phyloP scores from a whole-genome alignment of 805 yeast species.

The Peterozyma xylosa region DNA sequence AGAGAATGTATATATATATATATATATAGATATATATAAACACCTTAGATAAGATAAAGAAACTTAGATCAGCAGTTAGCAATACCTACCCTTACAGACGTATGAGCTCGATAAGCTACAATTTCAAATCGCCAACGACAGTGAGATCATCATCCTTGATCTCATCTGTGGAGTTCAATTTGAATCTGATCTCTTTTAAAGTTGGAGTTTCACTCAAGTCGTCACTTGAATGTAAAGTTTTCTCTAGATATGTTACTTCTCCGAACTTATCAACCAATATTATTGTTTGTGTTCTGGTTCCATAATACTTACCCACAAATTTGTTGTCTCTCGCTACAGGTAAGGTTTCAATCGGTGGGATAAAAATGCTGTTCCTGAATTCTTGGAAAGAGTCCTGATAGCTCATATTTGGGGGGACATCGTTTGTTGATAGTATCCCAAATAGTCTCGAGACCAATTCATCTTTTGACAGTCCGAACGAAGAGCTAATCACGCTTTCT shows the following conservation, averaged over 20 bases:
- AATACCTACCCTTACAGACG: too few relatives aligned
- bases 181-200: too few relatives aligned
- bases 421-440: constrained; percentile 40
- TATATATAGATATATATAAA: too few relatives aligned
- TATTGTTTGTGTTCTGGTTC: constrained; percentile 84
- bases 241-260: constrained; percentile 52
- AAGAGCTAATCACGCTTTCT: constrained; percentile 27
- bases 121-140: too few relatives aligned
- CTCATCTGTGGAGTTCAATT: too few relatives aligned
- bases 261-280: constrained; percentile 49
- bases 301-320: constrained; percentile 56
- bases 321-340: constrained; percentile 13
- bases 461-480: constrained; percentile 20
- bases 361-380: constrained; percentile 54
- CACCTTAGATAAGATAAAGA: too few relatives aligned
- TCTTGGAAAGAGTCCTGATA: constrained; percentile 27
- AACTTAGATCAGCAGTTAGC: too few relatives aligned
- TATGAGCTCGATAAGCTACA: too few relatives aligned
- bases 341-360: constrained; percentile 52
- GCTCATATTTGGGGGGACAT: constrained; percentile 5
- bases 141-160: too few relatives aligned
- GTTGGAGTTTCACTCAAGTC: too few relatives aligned
- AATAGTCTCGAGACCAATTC: constrained; percentile 45
- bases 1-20: too few relatives aligned
- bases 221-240: constrained; percentile 25